Base-by-base conservation (phyloP, 1,284 basidiomycete species). In the Malassezia slooffiae region DNA sequence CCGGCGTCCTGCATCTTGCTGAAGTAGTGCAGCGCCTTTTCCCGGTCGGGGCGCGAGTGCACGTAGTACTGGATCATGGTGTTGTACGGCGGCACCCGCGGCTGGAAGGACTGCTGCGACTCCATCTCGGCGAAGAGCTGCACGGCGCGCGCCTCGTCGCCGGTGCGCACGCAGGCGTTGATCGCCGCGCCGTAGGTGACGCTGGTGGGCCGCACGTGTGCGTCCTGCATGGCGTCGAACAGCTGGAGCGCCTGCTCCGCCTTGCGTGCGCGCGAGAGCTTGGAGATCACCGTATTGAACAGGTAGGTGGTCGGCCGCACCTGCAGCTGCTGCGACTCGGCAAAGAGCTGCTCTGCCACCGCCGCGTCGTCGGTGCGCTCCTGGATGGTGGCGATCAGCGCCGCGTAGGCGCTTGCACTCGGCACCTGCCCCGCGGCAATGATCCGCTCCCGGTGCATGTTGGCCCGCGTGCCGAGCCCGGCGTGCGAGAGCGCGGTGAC, bases 31-130 rank as follows among this genome's bases (percentile, higher is more conserved):
- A 65, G 43, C 26, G 62, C 66, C 41, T 59, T 55, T 13, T 57
- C 77, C 38, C 89, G 80, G 58, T 88, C 81, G 1, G 88, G 89
- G 62, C 84, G 83, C 19, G 83, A 91, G 51, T 83, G 80, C 36
- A 85, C 82, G 73, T 87, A 93, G 66, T 91, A 78, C 71, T 97
- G 93, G 78, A 97, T 95, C 90, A 99, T 95, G 28, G 85, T 95
- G 73, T 95, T 97, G 75, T 80, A 87, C 5, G 91, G 91, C 17
- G 93, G 91, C 1, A 93, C 81, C 6, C 89, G 77, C 7, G 90
- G 81, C 72, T 77, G 82, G 76, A 89, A 96, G 57, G 80, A 80
- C 21, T 72, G 75, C 55, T 81, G 76, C 30, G 70, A 55, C 7
- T 75, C 70, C 91, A 99, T 97, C 72, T 91, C 87, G 41, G 75